Percentiles rank a stretch among this genome's conserved stretches.
These are phyloP conservation scores for Sanghuangporus sanghuang DNA, from an alignment of 1,284 basidiomycete genomes.

Conservation along the genomic window DNA sequence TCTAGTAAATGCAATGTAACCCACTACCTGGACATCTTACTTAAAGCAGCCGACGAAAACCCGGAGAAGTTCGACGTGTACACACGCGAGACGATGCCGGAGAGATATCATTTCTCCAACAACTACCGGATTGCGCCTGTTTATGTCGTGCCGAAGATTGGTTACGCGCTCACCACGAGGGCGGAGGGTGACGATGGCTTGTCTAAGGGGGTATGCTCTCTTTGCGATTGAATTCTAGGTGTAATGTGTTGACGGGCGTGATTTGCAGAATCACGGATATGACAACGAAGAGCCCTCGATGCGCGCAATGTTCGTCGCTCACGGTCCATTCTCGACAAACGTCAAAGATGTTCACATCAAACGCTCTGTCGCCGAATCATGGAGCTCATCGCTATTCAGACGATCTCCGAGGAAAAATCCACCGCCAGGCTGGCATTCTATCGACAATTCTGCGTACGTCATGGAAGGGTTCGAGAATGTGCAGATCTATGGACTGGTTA, in stretches of 20 bases:
- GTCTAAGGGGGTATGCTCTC: conserved; percentile 65
- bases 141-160: conserved; percentile 78
- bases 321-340: conserved; percentile 75
- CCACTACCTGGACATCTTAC: conserved; percentile 49
- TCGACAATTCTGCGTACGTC: conserved; percentile 57
- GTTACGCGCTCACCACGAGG: conserved; percentile 64
- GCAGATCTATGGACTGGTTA: conserved; percentile 79
- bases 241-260: not conserved
- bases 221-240: not conserved
- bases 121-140: conserved; percentile 79
- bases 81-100: conserved; percentile 77
- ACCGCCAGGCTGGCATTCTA: conserved; percentile 59
- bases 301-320: conserved; percentile 87
- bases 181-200: conserved; percentile 58
- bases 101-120: conserved; percentile 69
- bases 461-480: conserved; percentile 81
- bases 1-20: conserved; percentile 48
- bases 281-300: conserved; percentile 74
- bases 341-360: conserved; percentile 51
- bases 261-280: conserved; percentile 71
- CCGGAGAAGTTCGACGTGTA: conserved; percentile 73
- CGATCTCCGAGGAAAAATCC: conserved; percentile 7
- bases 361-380: conserved; percentile 18
- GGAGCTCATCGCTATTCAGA: conserved; percentile 17
- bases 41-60: conserved; percentile 42